Evolutionary conservation across 2,329 filamentous ascomycete species (phyloP), one percentile per base, ranked within the genome.

Genomic region (Amauroascus niger): DNA sequence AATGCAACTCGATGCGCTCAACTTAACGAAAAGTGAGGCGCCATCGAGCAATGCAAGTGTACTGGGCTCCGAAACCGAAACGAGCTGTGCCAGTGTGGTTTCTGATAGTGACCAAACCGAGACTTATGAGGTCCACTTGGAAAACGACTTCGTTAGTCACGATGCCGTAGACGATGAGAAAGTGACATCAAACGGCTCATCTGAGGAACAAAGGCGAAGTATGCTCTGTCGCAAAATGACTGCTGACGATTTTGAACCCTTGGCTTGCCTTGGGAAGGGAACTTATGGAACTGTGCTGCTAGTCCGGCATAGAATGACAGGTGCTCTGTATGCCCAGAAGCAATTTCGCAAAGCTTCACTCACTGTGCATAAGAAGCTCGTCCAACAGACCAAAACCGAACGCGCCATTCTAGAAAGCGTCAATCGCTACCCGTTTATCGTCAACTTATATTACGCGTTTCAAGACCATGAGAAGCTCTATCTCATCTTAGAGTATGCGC

Each of bases 391-490:
- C 54, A 95, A 94, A 77, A 97, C 91, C 1, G 93, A 98, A 74
- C 86, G 93, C 48, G 84, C 85, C 63, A 95, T 98, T 52, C 78
- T 98, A 49, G 93, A 98, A 74, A 94, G 87, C 56, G 88, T 98
- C 69, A 97, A 94, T 70, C 81, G 90, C 32, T 93, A 98, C 69
- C 91, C 93, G 0, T 98, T 98, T 67, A 90, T 98, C 46, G 93
- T 98, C 60, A 97, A 97, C 72, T 79, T 98, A 16, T 98, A 87
- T 72, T 98, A 98, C 65, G 93, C 93, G 20, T 98, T 98, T 71
- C 93, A 98, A 71, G 93, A 98, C 65, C 88, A 89, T 61, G 90
- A 96, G 75, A 96, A 95, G 73, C 81, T 98, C 32, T 98, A 98
- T 67, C 77, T 98, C 44, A 97, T 98, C 60, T 81, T 98, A 22